These are phyloP conservation scores for Microdochium paspali DNA, from an alignment of 2,329 filamentous ascomycete species.

Conservation along the genomic window DNA sequence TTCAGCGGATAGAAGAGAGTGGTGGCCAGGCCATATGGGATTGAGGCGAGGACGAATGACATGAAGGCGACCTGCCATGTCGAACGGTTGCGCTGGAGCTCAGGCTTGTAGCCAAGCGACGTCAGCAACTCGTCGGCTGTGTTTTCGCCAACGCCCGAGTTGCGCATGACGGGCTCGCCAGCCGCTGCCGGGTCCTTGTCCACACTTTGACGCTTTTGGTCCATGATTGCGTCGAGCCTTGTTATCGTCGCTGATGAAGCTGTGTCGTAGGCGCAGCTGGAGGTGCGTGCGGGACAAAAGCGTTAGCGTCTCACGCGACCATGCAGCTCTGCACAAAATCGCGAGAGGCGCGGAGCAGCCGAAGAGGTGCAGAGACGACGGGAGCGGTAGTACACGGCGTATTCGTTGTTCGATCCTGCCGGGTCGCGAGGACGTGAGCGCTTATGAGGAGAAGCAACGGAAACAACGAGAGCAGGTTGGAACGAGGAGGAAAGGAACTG, in stretches of 20 bases:
- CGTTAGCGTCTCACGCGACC: background rate
- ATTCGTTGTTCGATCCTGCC: background rate
- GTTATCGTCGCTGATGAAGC: background rate
- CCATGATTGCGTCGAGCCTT: background rate
- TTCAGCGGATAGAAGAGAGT: slow-evolving; percentile 59
- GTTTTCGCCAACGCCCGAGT: slow-evolving; percentile 7
- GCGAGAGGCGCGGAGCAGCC: background rate
- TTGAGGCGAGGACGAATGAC: slow-evolving; percentile 67
- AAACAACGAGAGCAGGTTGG: background rate
- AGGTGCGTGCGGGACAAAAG: background rate
- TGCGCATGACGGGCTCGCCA: background rate
- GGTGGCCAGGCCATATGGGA: slow-evolving; percentile 65
- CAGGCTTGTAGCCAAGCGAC: slow-evolving; percentile 57
- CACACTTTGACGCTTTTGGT: no score
- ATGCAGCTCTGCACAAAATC: background rate
- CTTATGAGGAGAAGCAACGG: background rate
- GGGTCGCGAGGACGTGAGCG: no score
- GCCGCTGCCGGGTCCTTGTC: background rate
- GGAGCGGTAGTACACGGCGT: background rate
- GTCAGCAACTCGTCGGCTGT: slow-evolving; percentile 54
- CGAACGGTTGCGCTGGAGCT: slow-evolving; percentile 54
- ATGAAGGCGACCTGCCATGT: slow-evolving; percentile 65
- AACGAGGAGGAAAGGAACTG: background rate
- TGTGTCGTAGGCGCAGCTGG: background rate
- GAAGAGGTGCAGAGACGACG: background rate